Percentiles rank a stretch among this genome's conserved stretches.
Conservation (phyloP, 2,329 filamentous ascomycete species). For the Penicillium nordicum region DNA sequence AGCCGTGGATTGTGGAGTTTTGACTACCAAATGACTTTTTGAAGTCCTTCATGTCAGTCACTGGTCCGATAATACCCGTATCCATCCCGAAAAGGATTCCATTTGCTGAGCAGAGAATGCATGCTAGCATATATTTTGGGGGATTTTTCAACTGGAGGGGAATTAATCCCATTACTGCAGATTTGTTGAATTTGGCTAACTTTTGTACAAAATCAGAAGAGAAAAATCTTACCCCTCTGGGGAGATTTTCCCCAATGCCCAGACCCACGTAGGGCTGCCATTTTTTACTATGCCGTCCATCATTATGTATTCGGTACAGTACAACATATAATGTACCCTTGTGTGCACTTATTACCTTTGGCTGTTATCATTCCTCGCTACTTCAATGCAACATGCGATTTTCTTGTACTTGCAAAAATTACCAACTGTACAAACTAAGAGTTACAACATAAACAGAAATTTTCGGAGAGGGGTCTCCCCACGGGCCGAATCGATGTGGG, state of each 20-base stretch:
- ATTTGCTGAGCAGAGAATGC: constrained; percentile 9
- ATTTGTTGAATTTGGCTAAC: not conserved
- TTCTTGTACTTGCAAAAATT: not conserved
- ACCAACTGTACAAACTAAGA: too few species aligned
- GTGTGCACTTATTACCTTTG: not conserved
- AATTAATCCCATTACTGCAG: constrained; percentile 1
- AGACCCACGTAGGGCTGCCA: constrained; percentile 1
- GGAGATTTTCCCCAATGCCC: not conserved
- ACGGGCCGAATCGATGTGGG: not conserved
- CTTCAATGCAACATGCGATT: not conserved
- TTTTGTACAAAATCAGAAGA: not conserved
- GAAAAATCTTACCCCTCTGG: not conserved
- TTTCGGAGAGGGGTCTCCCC: not conserved
- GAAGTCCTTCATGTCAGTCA: constrained; percentile 58
- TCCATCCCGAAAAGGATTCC: constrained; percentile 11
- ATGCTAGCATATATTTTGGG: constrained; percentile 8
- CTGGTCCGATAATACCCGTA: constrained; percentile 43
- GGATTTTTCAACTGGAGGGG: not conserved
- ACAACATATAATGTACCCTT: not conserved
- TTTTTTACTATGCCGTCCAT: too few species aligned
- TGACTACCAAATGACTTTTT: constrained; percentile 49
- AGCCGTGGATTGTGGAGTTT: constrained; percentile 53
- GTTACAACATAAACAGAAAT: too few species aligned
- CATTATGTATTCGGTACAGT: not conserved
- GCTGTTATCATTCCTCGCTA: not conserved